Conservation (phyloP, 345 rosid species). For the Citrus glauca region DNA sequence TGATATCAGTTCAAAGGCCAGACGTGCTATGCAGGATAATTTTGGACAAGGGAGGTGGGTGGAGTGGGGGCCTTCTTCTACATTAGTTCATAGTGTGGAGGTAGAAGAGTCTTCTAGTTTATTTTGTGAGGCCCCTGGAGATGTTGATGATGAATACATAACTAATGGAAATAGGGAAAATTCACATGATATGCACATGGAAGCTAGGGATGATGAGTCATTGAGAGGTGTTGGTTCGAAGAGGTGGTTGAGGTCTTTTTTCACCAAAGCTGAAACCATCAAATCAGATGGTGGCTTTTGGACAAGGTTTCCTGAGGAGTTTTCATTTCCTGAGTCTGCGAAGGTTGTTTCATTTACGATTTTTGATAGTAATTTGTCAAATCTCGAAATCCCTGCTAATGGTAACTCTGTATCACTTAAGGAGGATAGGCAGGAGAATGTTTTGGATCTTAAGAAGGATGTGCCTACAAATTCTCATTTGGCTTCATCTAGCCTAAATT, state of each 20-base stretch:
- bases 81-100: slow-evolving; percentile 17
- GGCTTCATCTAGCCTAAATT: slow-evolving; percentile 27
- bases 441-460: slow-evolving; percentile 25
- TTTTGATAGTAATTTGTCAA: slow-evolving; percentile 41
- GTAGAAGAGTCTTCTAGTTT: slow-evolving; percentile 22
- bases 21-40: slow-evolving; percentile 34
- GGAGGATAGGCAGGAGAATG: slow-evolving; percentile 27
- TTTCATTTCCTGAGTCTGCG: slow-evolving; percentile 69
- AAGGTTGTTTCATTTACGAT: slow-evolving; percentile 81
- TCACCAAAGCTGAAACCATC: slow-evolving; percentile 51
- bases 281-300: slow-evolving; percentile 52
- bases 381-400: slow-evolving; percentile 34
- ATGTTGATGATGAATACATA: slow-evolving; percentile 18
- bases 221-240: slow-evolving; percentile 43
- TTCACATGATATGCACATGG: slow-evolving; percentile 9
- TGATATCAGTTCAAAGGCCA: slow-evolving; percentile 23
- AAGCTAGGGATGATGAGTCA: slow-evolving; percentile 23
- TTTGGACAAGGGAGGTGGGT: slow-evolving; percentile 75
- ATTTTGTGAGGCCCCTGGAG: slow-evolving; percentile 27
- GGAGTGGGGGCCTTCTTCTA: slow-evolving; percentile 73
- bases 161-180: slow-evolving; percentile 21
- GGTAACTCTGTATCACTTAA: slow-evolving; percentile 22
- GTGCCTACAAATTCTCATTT: slow-evolving; percentile 23
- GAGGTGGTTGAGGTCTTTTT: slow-evolving; percentile 78
- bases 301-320: slow-evolving; percentile 67